phyloP scores from a whole-genome alignment of 331 rosid genomes.

The Saraca asoca region DNA sequence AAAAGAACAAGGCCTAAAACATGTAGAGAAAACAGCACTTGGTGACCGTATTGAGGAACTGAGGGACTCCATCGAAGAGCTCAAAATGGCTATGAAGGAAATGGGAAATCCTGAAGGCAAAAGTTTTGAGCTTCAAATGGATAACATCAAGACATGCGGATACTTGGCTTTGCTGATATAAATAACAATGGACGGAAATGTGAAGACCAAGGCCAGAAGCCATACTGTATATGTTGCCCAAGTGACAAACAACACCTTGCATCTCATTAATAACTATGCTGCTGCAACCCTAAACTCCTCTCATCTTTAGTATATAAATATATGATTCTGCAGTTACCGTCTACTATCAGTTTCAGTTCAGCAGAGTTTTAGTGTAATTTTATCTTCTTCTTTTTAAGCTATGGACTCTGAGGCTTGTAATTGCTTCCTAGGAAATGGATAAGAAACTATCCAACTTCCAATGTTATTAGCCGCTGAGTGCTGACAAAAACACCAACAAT shows the following conservation, averaged over 20 bases:
- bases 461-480: too few species aligned
- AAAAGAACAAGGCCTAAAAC: constrained; percentile 29
- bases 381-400: too few species aligned
- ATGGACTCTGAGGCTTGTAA: background rate
- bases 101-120: constrained; percentile 10
- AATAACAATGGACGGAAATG: constrained; percentile 9
- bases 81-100: constrained; percentile 29
- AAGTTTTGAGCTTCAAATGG: constrained; percentile 31
- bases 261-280: constrained; percentile 41
- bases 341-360: too few species aligned
- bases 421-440: too few species aligned
- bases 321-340: too few species aligned
- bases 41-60: constrained; percentile 42
- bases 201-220: constrained; percentile 30
- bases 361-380: too few species aligned
- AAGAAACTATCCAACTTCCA: too few species aligned
- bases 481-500: too few species aligned
- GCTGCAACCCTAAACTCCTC: constrained; percentile 19
- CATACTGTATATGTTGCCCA: constrained; percentile 34
- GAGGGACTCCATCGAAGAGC: constrained; percentile 40
- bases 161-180: too few species aligned
- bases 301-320: too few species aligned
- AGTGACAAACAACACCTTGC: constrained; percentile 46
- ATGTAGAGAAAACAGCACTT: constrained; percentile 34
- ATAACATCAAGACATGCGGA: constrained; percentile 46